phyloP scores from a whole-genome alignment of 306 rosid species.

The Arachis stenosperma region DNA sequence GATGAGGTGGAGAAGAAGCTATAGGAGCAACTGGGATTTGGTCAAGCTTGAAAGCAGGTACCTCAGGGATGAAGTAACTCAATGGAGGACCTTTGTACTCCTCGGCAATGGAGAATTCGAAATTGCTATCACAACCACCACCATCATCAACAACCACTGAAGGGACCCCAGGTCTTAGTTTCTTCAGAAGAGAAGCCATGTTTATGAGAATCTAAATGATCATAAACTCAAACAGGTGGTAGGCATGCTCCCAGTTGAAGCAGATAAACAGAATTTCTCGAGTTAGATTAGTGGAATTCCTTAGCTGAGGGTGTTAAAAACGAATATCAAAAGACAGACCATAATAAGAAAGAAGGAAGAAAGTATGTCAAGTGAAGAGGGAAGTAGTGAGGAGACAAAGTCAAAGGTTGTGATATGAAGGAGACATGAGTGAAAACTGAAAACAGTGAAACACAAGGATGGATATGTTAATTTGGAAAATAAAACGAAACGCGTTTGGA shows the following conservation, averaged over 20 bases:
- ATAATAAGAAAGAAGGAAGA: neutral
- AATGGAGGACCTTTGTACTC: slow-evolving; percentile 71
- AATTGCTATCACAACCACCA: slow-evolving; percentile 35
- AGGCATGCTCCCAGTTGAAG: too few species aligned
- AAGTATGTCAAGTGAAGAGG: neutral
- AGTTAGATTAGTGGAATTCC: too few species aligned
- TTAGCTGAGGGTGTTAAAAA: neutral
- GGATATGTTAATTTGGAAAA: neutral
- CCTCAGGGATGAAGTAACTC: slow-evolving; percentile 57
- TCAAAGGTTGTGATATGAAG: neutral
- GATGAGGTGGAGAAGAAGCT: slow-evolving; percentile 44
- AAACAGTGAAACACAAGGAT: neutral
- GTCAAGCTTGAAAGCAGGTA: slow-evolving; percentile 51
- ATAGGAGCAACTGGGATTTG: slow-evolving; percentile 60
- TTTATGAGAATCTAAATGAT: neutral
- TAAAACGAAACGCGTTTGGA: neutral
- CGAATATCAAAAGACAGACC: neutral
- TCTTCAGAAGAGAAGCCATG: slow-evolving; percentile 64
- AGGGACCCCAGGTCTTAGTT: slow-evolving; percentile 39
- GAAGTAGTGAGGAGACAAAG: neutral
- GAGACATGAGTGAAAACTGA: neutral
- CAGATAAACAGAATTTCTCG: too few species aligned
- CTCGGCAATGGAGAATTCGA: slow-evolving; percentile 71
- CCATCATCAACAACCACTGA: slow-evolving; percentile 34
- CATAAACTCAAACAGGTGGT: neutral